Evolutionary conservation across 176 grass and related monocot species (phyloP).

Genomic region (bread wheat (Triticum aestivum)): IWGSC_CS_RefSeq_v2.1 NC_057800.1:182803937-182804436

Average conservation of each 20-base stretch:
- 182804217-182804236: slow-evolving; percentile 29
- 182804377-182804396: slow-evolving; percentile 41
- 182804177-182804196: slow-evolving; percentile 29
- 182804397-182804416: not conserved
- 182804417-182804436: slow-evolving; percentile 29
- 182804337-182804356: slow-evolving; percentile 41
- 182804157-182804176: not conserved
- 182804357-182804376: slow-evolving; percentile 27
- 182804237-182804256: not conserved
- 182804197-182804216: slow-evolving; percentile 47
- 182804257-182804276: not conserved
- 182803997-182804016: not conserved
- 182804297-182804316: not conserved
- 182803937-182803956: no score
- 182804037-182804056: not conserved
- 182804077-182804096: slow-evolving; percentile 61
- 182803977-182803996: not conserved
- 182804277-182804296: slow-evolving; percentile 49
- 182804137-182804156: slow-evolving; percentile 42
- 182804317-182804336: slow-evolving; percentile 49
- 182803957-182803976: not conserved
- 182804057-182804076: slow-evolving; percentile 36
- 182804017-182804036: not conserved
- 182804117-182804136: slow-evolving; percentile 40
- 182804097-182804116: slow-evolving; percentile 51